phyloP scores from a whole-genome alignment of 139 green algal species.

The Volvox africanus region DNA sequence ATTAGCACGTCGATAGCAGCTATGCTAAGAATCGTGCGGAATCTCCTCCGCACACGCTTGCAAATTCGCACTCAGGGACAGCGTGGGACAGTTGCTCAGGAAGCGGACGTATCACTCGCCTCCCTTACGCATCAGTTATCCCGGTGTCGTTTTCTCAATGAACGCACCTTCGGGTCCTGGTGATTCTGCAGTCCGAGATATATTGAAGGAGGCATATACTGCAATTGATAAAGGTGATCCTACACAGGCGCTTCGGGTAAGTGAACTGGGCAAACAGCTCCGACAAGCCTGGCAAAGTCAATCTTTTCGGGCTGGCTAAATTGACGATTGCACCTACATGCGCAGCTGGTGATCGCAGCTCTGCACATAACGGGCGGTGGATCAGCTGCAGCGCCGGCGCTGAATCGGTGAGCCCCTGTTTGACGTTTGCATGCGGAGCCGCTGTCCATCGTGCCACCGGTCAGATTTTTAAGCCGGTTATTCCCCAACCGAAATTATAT shows the following conservation, averaged over 20 bases:
- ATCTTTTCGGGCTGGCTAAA: no score
- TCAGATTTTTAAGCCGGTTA: neutral
- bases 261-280: no score
- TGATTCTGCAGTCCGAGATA: neutral
- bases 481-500: neutral
- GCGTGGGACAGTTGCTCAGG: no score
- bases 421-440: no score
- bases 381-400: neutral
- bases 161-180: neutral
- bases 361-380: constrained; percentile 16
- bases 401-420: constrained; percentile 5
- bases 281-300: no score
- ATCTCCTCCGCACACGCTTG: no score
- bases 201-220: neutral
- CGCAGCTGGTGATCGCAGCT: neutral
- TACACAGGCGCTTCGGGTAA: constrained; percentile 13
- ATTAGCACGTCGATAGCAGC: no score
- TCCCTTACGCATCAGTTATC: no score
- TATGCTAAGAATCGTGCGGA: no score
- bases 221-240: constrained; percentile 14
- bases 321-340: no score
- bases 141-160: neutral
- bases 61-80: no score
- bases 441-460: neutral
- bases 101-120: no score